phyloP scores from a whole-genome alignment of 352 stramenopile species.

The Phytopythium delawarense region DNA sequence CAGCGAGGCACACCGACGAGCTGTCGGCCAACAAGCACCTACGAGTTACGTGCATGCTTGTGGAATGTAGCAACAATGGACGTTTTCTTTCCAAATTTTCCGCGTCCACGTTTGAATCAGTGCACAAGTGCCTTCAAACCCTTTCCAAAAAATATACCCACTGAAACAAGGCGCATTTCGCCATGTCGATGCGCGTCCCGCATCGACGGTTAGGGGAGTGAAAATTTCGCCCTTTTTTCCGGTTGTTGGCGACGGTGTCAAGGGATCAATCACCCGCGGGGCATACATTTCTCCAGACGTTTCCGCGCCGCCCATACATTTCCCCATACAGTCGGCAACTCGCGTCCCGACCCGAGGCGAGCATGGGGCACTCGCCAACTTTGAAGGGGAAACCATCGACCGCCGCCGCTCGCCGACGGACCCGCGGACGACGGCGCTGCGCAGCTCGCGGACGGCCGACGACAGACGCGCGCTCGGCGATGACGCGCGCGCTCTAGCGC shows the following conservation, averaged over 20 bases:
- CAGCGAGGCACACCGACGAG: no score
- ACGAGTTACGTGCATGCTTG: no score
- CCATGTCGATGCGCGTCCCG: neutral
- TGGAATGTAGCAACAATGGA: no score
- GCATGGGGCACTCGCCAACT: constrained; percentile 1
- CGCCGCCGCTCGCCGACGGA: neutral
- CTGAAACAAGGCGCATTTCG: constrained; percentile 5
- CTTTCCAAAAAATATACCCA: neutral
- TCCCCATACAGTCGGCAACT: constrained; percentile 2
- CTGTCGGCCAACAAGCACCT: no score
- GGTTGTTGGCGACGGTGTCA: neutral
- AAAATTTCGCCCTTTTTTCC: constrained; percentile 52
- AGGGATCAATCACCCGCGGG: neutral
- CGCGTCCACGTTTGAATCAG: neutral
- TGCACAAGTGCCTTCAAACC: constrained; percentile 1
- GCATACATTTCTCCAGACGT: neutral
- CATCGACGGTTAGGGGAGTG: constrained; percentile 49
- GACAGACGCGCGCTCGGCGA: neutral
- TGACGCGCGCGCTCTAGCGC: constrained; percentile 8
- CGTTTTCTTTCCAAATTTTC: constrained; percentile 8
- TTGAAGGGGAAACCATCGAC: constrained; percentile 1
- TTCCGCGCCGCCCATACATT: constrained; percentile 1
- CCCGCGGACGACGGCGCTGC: neutral
- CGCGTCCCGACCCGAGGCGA: no score
- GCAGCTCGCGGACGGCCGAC: neutral